Conservation (phyloP, 176 grass and related monocot species). For the Alopecurus myosuroides region DNA sequence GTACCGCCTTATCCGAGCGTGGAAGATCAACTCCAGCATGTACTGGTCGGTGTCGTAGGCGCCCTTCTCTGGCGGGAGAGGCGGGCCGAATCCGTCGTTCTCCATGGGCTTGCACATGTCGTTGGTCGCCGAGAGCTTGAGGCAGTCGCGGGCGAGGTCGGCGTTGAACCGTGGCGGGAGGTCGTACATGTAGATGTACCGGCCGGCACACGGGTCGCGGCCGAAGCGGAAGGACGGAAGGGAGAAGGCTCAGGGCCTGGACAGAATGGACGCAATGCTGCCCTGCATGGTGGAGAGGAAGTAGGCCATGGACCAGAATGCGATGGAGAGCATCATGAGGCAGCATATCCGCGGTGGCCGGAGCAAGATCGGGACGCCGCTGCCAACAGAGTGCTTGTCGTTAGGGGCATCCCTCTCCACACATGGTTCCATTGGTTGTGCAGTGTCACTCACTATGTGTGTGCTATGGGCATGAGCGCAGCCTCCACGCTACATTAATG, state of each 20-base stretch:
- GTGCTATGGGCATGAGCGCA: no score
- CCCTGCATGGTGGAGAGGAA: neutral
- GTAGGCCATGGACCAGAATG: slow-evolving; percentile 19
- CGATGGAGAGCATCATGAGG: neutral
- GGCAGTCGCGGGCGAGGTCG: neutral
- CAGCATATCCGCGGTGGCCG: slow-evolving; percentile 14
- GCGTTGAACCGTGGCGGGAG: slow-evolving; percentile 54
- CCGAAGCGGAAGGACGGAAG: neutral
- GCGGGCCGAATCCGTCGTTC: no score
- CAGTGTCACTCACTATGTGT: no score
- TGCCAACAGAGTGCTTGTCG: neutral
- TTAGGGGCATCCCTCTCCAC: neutral
- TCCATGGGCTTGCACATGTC: no score
- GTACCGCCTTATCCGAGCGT: no score
- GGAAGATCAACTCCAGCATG: no score
- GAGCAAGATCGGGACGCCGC: neutral
- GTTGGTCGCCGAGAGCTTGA: no score
- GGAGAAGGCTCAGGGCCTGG: slow-evolving; percentile 13
- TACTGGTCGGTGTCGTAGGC: no score
- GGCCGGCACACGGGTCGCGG: neutral
- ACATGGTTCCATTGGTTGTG: no score
- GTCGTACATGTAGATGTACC: slow-evolving; percentile 63
- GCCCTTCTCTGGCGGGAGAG: no score
- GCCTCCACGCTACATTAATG: no score
- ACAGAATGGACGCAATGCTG: neutral